Conservation (phyloP, 2,329 filamentous ascomycete genomes). For the Chaetothyriales sp. region DNA sequence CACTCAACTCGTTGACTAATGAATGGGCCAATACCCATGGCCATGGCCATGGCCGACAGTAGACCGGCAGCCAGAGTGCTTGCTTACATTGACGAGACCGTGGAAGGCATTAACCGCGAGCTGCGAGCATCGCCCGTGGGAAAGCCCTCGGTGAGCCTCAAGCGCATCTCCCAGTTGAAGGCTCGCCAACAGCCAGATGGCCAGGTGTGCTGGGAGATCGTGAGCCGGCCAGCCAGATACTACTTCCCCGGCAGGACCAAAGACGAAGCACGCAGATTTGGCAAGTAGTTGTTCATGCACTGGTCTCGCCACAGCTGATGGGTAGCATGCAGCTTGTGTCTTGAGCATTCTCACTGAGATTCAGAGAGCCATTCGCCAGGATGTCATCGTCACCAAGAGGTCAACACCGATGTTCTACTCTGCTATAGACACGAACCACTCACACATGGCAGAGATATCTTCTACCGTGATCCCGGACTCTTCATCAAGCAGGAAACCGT, state of each 20-base stretch:
- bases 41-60: not conserved
- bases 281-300: conserved; percentile 21
- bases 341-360: conserved; percentile 38
- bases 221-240: conserved; percentile 15
- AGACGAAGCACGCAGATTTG: conserved; percentile 44
- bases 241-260: conserved; percentile 40
- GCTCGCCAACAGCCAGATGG: not conserved
- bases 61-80: not conserved
- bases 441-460: conserved; percentile 41
- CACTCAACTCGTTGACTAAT: not conserved
- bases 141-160: not conserved
- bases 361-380: conserved; percentile 34
- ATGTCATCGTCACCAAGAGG: conserved; percentile 42
- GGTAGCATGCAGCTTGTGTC: conserved; percentile 10
- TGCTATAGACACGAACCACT: not conserved
- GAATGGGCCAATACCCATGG: no score
- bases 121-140: not conserved
- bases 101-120: not conserved
- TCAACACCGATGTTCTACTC: conserved; percentile 14
- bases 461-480: conserved; percentile 45
- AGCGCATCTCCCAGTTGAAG: not conserved
- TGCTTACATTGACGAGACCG: not conserved
- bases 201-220: not conserved
- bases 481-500: conserved; percentile 44
- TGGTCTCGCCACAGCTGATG: conserved; percentile 4